Percentiles rank a stretch among this genome's conserved stretches.
These are phyloP conservation scores for Hypsizygus ulmarius DNA, from an alignment of 1,284 basidiomycete species.

Conservation along the genomic window DNA sequence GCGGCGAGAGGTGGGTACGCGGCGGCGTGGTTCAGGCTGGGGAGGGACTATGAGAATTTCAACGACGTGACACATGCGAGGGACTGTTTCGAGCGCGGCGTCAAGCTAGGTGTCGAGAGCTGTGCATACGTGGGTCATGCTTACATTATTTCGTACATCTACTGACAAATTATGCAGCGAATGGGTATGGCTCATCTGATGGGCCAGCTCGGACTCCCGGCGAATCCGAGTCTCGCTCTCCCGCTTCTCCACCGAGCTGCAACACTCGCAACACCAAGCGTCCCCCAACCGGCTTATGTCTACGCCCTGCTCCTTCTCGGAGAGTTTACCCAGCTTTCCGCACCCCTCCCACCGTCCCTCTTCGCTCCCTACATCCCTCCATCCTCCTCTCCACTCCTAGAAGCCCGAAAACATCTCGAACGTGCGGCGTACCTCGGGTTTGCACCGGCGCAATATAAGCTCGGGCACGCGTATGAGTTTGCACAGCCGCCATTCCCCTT, in stretches of 20 bases:
- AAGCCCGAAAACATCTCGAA: constrained; percentile 66
- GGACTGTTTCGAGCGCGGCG: constrained; percentile 83
- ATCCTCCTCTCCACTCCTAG: constrained; percentile 37
- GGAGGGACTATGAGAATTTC: constrained; percentile 87
- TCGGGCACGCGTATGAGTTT: constrained; percentile 91
- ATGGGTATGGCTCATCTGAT: constrained; percentile 90
- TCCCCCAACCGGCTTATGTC: constrained; percentile 85
- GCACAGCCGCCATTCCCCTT: constrained; percentile 84
- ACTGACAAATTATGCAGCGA: constrained; percentile 45
- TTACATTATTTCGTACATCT: constrained; percentile 8
- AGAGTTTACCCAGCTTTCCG: constrained; percentile 65
- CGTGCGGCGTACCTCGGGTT: constrained; percentile 86
- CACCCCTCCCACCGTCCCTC: constrained; percentile 53
- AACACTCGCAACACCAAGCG: constrained; percentile 67
- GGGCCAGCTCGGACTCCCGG: constrained; percentile 74
- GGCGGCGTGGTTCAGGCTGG: constrained; percentile 86
- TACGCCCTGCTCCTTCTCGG: constrained; percentile 81
- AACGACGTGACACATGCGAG: constrained; percentile 68
- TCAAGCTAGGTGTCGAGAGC: constrained; percentile 66
- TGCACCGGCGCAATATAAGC: constrained; percentile 89
- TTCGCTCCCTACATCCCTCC: constrained; percentile 53
- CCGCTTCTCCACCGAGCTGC: constrained; percentile 79
- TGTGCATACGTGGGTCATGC: constrained; percentile 69
- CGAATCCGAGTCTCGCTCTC: constrained; percentile 58
- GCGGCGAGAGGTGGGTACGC: constrained; percentile 73